Evolutionary conservation across 1,284 basidiomycete species (phyloP), one percentile per base, ranked within the genome.

Genomic region (Trichosporon ovoides): DNA sequence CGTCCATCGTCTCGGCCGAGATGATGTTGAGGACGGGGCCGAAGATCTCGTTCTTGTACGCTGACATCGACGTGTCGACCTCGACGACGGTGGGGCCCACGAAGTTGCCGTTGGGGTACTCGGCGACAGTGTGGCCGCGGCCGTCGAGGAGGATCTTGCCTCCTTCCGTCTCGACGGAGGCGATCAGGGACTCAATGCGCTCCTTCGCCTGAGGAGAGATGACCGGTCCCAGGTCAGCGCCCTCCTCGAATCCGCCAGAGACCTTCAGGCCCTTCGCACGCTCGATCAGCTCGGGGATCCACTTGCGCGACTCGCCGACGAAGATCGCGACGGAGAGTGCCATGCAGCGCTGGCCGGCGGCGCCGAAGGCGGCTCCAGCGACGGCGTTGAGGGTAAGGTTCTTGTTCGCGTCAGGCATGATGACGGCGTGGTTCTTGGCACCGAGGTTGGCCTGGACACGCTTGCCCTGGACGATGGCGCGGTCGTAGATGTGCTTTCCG

Each of bases 291-390:
- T 93, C 92, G 1, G 89, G 87, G 11, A 98, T 79, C 91, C 91
- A 96, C 10, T 83, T 79, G 64, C 87, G 84, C 2, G 91, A 82
- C 57, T 86, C 82, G 31, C 94, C 95, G 43, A 98, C 90, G 55
- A 95, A 83, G 37, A 98, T 81, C 18, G 71, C 73, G 50, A 93
- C 91, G 13, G 91, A 94, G 43, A 93, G 80, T 7, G 91, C 91
- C 91, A 95, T 95, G 80, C 94, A 98, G 56, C 95, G 84, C 76
- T 98, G 95, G 20, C 95, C 95, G 37, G 95, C 95, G 65, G 95
- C 95, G 60, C 95, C 95, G 69, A 98, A 98, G 2, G 94, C 94
- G 38, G 95, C 94, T 46, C 95, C 95, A 46, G 93, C 81, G 58
- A 98, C 86, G 7, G 92, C 91, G 79, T 98, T 98, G 59, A 98